Conservation (phyloP, 1,284 basidiomycete species). For the Wallemia ichthyophaga region DNA sequence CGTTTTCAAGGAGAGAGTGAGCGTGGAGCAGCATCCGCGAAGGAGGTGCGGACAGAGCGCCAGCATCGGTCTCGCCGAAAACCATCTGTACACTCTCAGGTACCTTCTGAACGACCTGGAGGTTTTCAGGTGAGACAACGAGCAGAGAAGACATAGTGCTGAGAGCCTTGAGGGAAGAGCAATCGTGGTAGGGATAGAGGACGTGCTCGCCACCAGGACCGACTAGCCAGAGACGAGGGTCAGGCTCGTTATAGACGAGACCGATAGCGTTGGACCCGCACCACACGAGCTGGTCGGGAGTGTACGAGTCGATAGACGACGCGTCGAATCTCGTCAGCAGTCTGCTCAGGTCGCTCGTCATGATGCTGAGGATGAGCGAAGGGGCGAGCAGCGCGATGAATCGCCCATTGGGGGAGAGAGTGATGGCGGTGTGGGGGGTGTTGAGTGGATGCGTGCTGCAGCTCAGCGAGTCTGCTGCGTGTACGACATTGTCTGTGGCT, state of each 20-base stretch:
- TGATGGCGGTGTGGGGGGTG: background rate
- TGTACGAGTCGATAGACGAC: background rate
- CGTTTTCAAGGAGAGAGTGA: constrained; percentile 52
- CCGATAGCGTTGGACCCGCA: background rate
- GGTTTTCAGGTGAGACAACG: background rate
- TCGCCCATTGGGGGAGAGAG: background rate
- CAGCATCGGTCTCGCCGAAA: too few relatives aligned
- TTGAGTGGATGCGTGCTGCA: background rate
- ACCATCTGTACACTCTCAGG: too few relatives aligned
- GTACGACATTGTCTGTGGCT: background rate
- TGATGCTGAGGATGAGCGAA: background rate
- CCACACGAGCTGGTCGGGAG: background rate
- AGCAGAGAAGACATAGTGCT: background rate
- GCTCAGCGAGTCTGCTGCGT: background rate
- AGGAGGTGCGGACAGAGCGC: constrained; percentile 4
- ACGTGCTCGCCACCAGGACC: background rate
- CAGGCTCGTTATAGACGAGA: background rate
- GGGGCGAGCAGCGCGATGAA: background rate
- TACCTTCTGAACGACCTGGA: background rate
- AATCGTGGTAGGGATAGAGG: background rate
- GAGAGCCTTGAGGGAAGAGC: background rate
- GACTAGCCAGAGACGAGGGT: background rate
- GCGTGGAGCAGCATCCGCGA: constrained; percentile 16
- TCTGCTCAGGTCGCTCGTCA: background rate
- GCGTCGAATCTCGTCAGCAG: background rate